A percentile compares a stretch with the other conserved stretches of the same genome.
phyloP scores from a whole-genome alignment of 768 basidiomycete genomes.

The Lactarius indigo region DNA sequence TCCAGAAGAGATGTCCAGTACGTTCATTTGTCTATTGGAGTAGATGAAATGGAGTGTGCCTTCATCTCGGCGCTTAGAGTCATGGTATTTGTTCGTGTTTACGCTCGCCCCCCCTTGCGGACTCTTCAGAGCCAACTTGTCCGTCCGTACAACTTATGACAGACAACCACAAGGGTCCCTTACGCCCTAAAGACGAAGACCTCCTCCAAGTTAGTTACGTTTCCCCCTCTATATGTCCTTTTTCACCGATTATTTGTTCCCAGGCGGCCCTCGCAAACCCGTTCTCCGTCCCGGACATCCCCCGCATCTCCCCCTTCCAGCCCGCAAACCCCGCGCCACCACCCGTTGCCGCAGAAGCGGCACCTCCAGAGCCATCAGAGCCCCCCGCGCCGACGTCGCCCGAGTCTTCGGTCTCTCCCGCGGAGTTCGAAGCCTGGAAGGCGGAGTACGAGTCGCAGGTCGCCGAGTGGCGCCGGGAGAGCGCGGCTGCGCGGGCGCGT shows the following conservation, averaged over 20 bases:
- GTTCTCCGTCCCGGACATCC: slow-evolving; percentile 20
- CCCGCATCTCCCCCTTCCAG: slow-evolving; percentile 17
- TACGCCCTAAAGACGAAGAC: slow-evolving; percentile 24
- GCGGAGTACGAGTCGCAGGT: slow-evolving; percentile 66
- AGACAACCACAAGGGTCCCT: slow-evolving; percentile 15
- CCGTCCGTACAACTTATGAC: slow-evolving; percentile 1
- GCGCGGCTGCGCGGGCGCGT: slow-evolving; percentile 67
- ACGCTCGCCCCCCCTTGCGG: neutral
- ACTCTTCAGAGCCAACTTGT: neutral
- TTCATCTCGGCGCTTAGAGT: neutral
- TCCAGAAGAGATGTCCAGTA: neutral
- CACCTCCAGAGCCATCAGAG: neutral
- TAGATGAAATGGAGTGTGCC: neutral
- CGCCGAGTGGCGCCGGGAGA: slow-evolving; percentile 66
- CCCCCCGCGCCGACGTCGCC: neutral
- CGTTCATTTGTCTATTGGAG: neutral
- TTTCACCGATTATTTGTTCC: neutral
- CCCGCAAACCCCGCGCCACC: slow-evolving; percentile 4
- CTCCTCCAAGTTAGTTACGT: slow-evolving; percentile 21
- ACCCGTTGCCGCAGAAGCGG: neutral
- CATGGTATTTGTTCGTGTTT: neutral
- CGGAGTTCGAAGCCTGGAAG: slow-evolving; percentile 54
- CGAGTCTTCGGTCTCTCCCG: slow-evolving; percentile 21
- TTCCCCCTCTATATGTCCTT: neutral
- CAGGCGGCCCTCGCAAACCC: slow-evolving; percentile 27